Percentiles rank a stretch among this genome's conserved stretches.
Evolutionary conservation across 2,329 filamentous ascomycete genomes (phyloP).

Genomic region (Arthrocladium fulminans): DNA sequence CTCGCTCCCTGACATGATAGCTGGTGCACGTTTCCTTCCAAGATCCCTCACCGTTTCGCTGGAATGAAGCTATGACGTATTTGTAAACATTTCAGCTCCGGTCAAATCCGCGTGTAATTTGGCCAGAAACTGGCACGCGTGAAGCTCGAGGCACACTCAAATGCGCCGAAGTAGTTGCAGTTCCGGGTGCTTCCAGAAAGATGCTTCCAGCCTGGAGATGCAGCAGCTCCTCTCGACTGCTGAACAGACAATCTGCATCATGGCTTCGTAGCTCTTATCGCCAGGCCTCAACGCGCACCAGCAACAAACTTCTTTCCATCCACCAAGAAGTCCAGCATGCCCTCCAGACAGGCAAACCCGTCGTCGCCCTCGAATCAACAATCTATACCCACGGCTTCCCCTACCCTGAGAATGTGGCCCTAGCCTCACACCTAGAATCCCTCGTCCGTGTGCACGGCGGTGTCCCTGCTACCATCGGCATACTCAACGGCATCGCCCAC

Average conservation of each 20-base stretch:
- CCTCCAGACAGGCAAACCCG: conserved; percentile 62
- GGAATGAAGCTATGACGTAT: too few relatives aligned
- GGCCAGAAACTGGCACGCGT: background rate
- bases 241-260: background rate
- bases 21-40: background rate
- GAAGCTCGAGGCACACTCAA: too few relatives aligned
- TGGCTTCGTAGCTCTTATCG: background rate
- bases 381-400: conserved; percentile 91
- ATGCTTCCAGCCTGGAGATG: background rate
- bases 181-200: too few relatives aligned
- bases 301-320: conserved; percentile 50
- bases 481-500: conserved; percentile 71
- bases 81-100: background rate
- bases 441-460: conserved; percentile 72
- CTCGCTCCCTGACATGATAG: too few relatives aligned
- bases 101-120: background rate
- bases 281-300: conserved; percentile 10
- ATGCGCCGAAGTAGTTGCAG: too few relatives aligned
- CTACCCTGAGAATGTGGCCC: conserved; percentile 61
- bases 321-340: conserved; percentile 79
- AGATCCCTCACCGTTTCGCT: too few relatives aligned
- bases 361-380: conserved; percentile 89
- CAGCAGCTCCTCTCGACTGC: background rate
- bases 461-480: conserved; percentile 82
- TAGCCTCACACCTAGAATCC: conserved; percentile 72